These are phyloP conservation scores for Fulvia fulva DNA, from an alignment of 2,329 filamentous ascomycete species.

Conservation along the genomic window DNA sequence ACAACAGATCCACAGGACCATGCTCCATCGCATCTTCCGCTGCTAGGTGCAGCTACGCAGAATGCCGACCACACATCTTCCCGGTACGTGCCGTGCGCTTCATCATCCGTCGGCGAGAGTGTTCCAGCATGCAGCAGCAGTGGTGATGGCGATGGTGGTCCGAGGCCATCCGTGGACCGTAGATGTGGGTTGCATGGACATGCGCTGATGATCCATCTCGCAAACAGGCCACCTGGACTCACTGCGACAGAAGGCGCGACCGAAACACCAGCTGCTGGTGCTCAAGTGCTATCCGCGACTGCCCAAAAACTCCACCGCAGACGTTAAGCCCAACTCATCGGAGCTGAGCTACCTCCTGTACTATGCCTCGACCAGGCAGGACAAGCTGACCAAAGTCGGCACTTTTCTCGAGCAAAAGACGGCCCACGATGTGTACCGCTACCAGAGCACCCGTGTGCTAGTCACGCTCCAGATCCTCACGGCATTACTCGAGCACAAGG, in stretches of 20 bases:
- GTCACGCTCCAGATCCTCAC: slow-evolving; percentile 90
- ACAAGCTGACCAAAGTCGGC: slow-evolving; percentile 94
- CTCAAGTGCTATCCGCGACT: slow-evolving; percentile 95
- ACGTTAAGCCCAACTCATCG: slow-evolving; percentile 93
- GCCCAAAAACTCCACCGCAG: slow-evolving; percentile 76
- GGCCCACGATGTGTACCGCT: slow-evolving; percentile 83
- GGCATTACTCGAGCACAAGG: slow-evolving; percentile 78
- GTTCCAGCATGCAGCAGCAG: neutral
- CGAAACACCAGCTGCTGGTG: slow-evolving; percentile 94
- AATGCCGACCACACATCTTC: slow-evolving; percentile 27
- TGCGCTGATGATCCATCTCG: neutral
- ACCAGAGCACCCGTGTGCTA: slow-evolving; percentile 78
- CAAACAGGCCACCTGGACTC: slow-evolving; percentile 23
- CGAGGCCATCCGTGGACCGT: neutral
- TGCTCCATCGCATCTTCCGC: neutral
- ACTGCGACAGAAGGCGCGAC: slow-evolving; percentile 60
- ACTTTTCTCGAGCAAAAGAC: slow-evolving; percentile 93
- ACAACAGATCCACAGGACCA: neutral
- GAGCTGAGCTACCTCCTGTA: slow-evolving; percentile 96
- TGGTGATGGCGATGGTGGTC: neutral
- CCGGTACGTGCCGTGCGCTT: slow-evolving; percentile 1
- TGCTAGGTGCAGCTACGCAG: slow-evolving; percentile 7
- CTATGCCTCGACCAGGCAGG: slow-evolving; percentile 89
- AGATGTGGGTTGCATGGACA: neutral
- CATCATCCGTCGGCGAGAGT: neutral